Conservation (phyloP, 2,329 filamentous ascomycete genomes). For the Furcasterigmium furcatum region DNA sequence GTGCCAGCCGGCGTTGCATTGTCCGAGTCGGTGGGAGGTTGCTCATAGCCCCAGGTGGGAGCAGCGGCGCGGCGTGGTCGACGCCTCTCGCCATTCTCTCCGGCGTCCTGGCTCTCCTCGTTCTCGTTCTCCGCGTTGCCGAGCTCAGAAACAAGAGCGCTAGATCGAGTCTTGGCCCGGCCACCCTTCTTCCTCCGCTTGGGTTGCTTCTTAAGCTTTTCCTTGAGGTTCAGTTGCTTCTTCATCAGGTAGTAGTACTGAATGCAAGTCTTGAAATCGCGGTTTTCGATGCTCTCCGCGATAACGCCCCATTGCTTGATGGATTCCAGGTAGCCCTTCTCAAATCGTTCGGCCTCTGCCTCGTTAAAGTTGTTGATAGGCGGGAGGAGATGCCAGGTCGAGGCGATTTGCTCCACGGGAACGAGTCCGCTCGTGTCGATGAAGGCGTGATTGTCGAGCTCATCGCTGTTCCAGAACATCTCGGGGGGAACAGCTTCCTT, state of each 20-base stretch:
- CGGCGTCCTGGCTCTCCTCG: constrained; percentile 52
- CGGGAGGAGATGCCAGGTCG: constrained; percentile 69
- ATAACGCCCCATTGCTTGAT: constrained; percentile 83
- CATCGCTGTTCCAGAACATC: constrained; percentile 62
- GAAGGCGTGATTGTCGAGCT: constrained; percentile 56
- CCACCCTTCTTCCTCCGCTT: constrained; percentile 54
- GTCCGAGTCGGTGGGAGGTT: constrained; percentile 56
- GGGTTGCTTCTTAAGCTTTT: constrained; percentile 66
- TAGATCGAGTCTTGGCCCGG: constrained; percentile 57
- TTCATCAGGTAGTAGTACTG: constrained; percentile 84
- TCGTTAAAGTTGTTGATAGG: constrained; percentile 72
- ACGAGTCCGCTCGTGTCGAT: constrained; percentile 64
- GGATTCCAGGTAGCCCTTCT: constrained; percentile 69
- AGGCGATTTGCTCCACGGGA: constrained; percentile 63
- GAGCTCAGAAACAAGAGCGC: constrained; percentile 63
- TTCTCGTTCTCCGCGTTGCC: constrained; percentile 56
- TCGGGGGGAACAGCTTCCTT: constrained; percentile 74
- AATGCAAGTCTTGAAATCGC: constrained; percentile 77
- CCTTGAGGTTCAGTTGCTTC: constrained; percentile 72
- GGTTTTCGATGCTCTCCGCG: constrained; percentile 61
- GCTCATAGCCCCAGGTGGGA: constrained; percentile 69
- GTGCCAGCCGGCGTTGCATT: constrained; percentile 54
- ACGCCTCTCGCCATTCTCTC: constrained; percentile 58
- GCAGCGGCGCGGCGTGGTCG: constrained; percentile 64
- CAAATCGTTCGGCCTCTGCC: constrained; percentile 68